phyloP scores from a whole-genome alignment of 164 flowering plant species.

The Macadamia integrifolia region DNA sequence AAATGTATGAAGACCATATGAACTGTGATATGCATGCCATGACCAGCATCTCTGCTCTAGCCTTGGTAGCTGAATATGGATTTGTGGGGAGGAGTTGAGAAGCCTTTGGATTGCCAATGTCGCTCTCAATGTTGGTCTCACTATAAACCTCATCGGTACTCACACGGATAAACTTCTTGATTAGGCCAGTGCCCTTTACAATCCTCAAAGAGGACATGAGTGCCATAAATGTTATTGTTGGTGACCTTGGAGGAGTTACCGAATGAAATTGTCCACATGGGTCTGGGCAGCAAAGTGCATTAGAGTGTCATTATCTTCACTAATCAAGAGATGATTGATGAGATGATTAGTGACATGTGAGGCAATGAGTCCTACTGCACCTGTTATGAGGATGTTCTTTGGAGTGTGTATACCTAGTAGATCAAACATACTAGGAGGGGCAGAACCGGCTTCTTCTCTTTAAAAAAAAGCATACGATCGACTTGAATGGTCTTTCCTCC shows the following conservation, averaged over 20 bases:
- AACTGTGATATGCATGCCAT: constrained; percentile 20
- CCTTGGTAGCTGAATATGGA: constrained; percentile 26
- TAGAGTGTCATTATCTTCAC: constrained; percentile 21
- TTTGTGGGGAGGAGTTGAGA: constrained; percentile 32
- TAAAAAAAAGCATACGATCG: too few species aligned
- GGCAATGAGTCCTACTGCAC: constrained; percentile 27
- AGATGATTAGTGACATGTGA: constrained; percentile 22
- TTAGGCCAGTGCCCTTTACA: constrained; percentile 19
- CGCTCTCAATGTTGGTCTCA: constrained; percentile 14
- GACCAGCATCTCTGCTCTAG: constrained; percentile 28
- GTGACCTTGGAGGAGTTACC: constrained; percentile 28
- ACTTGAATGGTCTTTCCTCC: too few species aligned
- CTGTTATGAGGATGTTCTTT: constrained; percentile 21
- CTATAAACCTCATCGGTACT: constrained; percentile 29
- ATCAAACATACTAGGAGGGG: too few species aligned
- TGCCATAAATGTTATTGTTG: constrained; percentile 23
- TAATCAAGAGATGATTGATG: constrained; percentile 17
- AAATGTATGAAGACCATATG: constrained; percentile 18
- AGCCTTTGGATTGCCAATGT: constrained; percentile 22
- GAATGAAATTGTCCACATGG: constrained; percentile 23
- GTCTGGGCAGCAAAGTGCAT: constrained; percentile 32
- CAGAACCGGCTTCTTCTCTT: too few species aligned
- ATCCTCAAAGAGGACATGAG: constrained; percentile 25
- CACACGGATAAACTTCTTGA: constrained; percentile 22
- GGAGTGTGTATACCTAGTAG: constrained; percentile 15